Evolutionary conservation across 805 yeast genomes (phyloP), one percentile per base, ranked within the genome.

Genomic region (Hanseniaspora lindneri): DNA sequence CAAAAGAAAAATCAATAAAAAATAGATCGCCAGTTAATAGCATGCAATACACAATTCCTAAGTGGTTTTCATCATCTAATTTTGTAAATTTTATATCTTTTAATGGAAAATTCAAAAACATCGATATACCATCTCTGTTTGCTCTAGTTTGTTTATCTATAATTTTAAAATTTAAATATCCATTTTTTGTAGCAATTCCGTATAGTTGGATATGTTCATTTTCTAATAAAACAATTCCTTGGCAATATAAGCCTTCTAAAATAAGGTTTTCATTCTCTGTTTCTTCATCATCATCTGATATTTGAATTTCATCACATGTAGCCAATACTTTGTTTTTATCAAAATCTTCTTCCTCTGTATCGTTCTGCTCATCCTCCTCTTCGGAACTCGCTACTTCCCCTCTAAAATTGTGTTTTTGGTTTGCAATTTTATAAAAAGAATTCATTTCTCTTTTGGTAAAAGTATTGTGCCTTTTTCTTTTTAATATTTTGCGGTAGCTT

Each of bases 231-330:
- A 39, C 30, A 5, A 46, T 32, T 13, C 30, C 41, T n/a, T 24
- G 24, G 19, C 42, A 37, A 14, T 30, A 39, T 3, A 20, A 20
- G 10, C 30, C 41, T 9, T 23, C 25, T 16, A 24, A 16, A 3
- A 3, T 13, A n/a, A 24, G 23, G 11, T 23, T 28, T 16, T 21
- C 25, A 7, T 4, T 36, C 4, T 36, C 37, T 5, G 23, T 17
- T 17, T 44, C 49, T 25, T 19, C 34, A n/a, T 46, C 49, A 6
- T 46, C 39, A 39, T 46, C 49, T 13, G 49, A 46, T 9, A 30
- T 20, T 24, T 39, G 39, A 5, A 30, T 30, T 1, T 32, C 34
- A 28, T 39, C 49, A 27, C 13, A 9, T 11, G 29, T 11, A 9
- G 11, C 29, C 8, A 27, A 11, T 24, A 36, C 37, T 19, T 30